Evolutionary conservation across 495 filamentous ascomycete genomes (phyloP), one percentile per base, ranked within the genome.

Genomic region (Collariella sp.): DNA sequence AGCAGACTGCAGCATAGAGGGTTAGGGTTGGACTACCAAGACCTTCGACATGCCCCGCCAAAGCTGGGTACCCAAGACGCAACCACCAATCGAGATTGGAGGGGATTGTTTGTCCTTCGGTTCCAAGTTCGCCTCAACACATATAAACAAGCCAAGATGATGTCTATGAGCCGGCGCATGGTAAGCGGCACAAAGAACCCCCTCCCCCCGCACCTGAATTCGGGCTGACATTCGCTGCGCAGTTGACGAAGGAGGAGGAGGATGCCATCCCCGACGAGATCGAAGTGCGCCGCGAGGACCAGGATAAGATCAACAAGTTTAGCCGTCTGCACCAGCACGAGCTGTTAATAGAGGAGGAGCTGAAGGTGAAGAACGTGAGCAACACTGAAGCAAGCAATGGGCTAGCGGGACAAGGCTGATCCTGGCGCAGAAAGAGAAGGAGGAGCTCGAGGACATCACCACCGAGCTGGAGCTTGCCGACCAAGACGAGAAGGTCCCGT

Each of bases 221-320:
- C 9, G 9, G 15, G 44, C 62, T 64, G 39, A 64, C 56, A 5
- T 1, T 26, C 19, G 34, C 18, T 24, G 16, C n/a, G 22, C 65
- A 98, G 93, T 85, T 98, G 58, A 88, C 88, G 15, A 90, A 85
- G 66, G 93, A 95, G 70, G 93, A 98, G 52, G 93, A 96, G 70
- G 72, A 83, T 12, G 74, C 83, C 26, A 84, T 76, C 50, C 75
- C 79, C 42, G 85, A 91, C 36, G 90, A 96, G 55, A 84, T 87
- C 56, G 86, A 95, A 67, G 93, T 98, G 48, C 85, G 91, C 35
- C 86, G 89, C 60, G 91, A 95, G 62, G 93, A 98, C 67, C 93
- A 98, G 70, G 90, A 98, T 71, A 94, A 90, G 70, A 98, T 98
- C 79, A 98, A 97, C 72, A 85, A 85, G 48, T 98, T 98, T 76